Evolutionary conservation across 331 rosid genomes (phyloP), one percentile per base, ranked within the genome.

Genomic region (Saraca asoca): DNA sequence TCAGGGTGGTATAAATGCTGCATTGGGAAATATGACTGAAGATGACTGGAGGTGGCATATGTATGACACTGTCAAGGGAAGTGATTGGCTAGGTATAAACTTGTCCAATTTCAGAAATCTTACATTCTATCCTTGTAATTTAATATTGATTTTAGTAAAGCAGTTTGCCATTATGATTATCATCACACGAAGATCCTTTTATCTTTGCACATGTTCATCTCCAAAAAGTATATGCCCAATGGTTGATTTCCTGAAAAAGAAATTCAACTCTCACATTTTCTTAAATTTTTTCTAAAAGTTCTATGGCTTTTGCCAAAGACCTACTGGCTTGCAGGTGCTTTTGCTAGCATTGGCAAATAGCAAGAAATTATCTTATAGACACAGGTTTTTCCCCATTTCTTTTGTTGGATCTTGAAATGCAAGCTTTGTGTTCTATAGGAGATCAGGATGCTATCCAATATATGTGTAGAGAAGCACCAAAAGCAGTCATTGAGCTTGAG

Each of bases 11-110:
- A 94, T 94, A 66, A 94, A 94, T 84, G 99, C 99, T 75, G 99
- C 99, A 38, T 62, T 94, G 78, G 99, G 97, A 72, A 94, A 88
- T 75, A 94, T 94, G 99, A 50, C 81, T 12, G 99, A 90, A 81
- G 99, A 94, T 83, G 99, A 94, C 82, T 90, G 97, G 99, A 90
- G 97, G 86, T 94, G 99, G 99, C 99, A 94, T 86, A 90, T 94
- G 97, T 94, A 94, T 33, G 99, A 90, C 82, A 94, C 99, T 14
- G 97, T 94, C 77, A 94, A 94, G 72, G 99, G 99, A 85, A 94
- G 99, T 72, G 99, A 94, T 77, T 94, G 99, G 99, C 86, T 94
- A 63, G 99, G 99, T 90, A 80, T 51, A 12, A 52, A 39, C 54
- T 58, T 12, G 0, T 58, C 13, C 62, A 54, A 33, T 66, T 19